Base-by-base conservation (phyloP, 108 stramenopile species). In the Pseudonitzschia delicatissima region DNA sequence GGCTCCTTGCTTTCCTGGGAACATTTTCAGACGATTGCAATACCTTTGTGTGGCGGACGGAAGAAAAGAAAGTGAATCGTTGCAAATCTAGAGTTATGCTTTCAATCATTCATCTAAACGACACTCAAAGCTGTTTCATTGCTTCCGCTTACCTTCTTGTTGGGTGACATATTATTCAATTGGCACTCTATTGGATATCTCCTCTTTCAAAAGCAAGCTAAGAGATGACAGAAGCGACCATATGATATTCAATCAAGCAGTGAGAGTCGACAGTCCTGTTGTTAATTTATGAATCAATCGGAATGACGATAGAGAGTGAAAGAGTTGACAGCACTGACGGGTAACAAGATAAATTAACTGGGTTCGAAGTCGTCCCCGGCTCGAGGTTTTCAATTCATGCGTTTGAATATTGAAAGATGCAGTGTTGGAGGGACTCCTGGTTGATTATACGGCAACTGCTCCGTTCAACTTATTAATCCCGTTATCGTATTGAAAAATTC, bases 11-110 rank as follows among this genome's bases (percentile, higher is more conserved):
- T 61, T 37, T 61, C 39, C 27, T 37, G 11, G 72, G 36, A 49
- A 60, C 45, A 28, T 73, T 73, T 58, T 59, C 58, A 32, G 73
- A 74, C 34, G 73, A 74, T 9, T 61, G 40, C 18, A 74, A 49
- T 40, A 74, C 60, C 66, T 74, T 61, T n/a, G 21, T 37, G 21
- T 0, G 37, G 40, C 18, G 1, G 31, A 55, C 29, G 12, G 3
- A 33, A 18, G 11, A 33, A 9, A 0, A 55, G 53, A 9, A 12
- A 34, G 5, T 1, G 31, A 55, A 55, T 28, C 51, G 26, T 11
- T 55, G 6, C 3, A 23, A 2, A 48, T 48, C 21, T 18, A 48
- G 20, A 18, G n/a, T n/a, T n/a, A n/a, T n/a, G 6, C 17, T 23
- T 44, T 13, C 17, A 33, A 31, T 55, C 29, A 55, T 33, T 55